These are phyloP conservation scores for Kockiozyma suomiensis DNA, from an alignment of 805 yeast species.

Conservation along the genomic window DNA sequence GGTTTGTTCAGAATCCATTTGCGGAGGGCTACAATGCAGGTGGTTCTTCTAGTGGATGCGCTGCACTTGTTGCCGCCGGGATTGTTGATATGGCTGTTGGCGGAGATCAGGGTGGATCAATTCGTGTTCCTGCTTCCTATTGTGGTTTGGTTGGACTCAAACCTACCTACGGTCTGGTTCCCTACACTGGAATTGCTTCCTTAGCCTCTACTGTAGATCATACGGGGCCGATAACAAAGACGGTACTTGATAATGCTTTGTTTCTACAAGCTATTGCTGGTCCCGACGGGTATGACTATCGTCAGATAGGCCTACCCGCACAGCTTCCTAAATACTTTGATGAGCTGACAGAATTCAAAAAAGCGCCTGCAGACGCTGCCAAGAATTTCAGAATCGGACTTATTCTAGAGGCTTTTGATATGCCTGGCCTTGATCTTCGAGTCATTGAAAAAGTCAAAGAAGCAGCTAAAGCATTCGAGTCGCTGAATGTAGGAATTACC, in stretches of 20 bases:
- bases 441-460: constrained; percentile 39
- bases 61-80: constrained; percentile 54
- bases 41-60: constrained; percentile 60
- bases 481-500: constrained; percentile 45
- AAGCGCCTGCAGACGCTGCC: constrained; percentile 33
- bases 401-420: constrained; percentile 44
- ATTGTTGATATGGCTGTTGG: constrained; percentile 51
- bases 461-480: constrained; percentile 41
- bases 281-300: constrained; percentile 44
- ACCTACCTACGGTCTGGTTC: constrained; percentile 51
- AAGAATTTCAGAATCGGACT: constrained; percentile 44
- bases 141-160: constrained; percentile 49
- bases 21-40: constrained; percentile 47
- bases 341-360: constrained; percentile 12
- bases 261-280: constrained; percentile 45
- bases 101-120: constrained; percentile 57
- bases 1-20: constrained; percentile 51
- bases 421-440: constrained; percentile 42
- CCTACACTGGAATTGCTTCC: constrained; percentile 46
- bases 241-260: constrained; percentile 44
- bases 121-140: constrained; percentile 53
- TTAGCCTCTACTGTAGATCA: constrained; percentile 45
- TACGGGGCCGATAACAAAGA: constrained; percentile 47
- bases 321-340: constrained; percentile 36
- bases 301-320: constrained; percentile 39